A percentile compares a stretch with the other conserved stretches of the same genome.
phyloP scores from a whole-genome alignment of 495 filamentous ascomycete genomes.

The Neohortaea acidophila region DNA sequence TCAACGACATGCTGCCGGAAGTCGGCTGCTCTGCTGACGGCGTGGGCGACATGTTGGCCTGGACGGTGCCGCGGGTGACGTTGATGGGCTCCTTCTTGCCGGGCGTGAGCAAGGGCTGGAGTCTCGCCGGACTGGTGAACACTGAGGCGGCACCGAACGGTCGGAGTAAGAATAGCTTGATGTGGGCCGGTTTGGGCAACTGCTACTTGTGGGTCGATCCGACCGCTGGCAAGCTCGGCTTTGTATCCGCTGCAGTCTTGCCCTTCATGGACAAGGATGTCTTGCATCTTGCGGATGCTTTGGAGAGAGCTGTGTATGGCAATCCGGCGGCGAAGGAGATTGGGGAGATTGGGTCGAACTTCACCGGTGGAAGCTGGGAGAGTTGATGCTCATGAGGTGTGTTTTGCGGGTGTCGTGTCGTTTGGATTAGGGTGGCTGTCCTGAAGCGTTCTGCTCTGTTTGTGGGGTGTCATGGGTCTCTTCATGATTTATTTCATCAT shows the following conservation, averaged over 20 bases:
- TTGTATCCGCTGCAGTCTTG: neutral
- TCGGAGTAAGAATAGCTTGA: neutral
- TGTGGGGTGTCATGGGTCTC: too few relatives aligned
- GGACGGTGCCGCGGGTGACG: neutral
- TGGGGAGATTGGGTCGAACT: neutral
- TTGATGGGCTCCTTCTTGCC: neutral
- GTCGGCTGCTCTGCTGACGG: neutral
- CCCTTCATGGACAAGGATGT: neutral
- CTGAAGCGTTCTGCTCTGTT: too few relatives aligned
- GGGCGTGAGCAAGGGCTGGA: neutral
- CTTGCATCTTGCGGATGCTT: constrained; percentile 1
- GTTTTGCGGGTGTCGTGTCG: too few relatives aligned
- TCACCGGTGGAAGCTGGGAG: neutral
- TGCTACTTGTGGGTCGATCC: neutral
- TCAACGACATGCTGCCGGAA: constrained; percentile 2
- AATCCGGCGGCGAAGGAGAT: neutral
- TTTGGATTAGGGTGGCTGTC: too few relatives aligned
- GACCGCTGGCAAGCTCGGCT: neutral
- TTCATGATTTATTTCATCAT: too few relatives aligned
- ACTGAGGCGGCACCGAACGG: neutral
- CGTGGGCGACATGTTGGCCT: neutral
- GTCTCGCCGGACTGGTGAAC: neutral
- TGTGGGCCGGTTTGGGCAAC: neutral
- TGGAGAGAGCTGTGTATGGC: constrained; percentile 1
- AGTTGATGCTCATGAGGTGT: too few relatives aligned